phyloP scores from a whole-genome alignment of 441 rosid species.

The Cnidoscolus chayamansa region DNA sequence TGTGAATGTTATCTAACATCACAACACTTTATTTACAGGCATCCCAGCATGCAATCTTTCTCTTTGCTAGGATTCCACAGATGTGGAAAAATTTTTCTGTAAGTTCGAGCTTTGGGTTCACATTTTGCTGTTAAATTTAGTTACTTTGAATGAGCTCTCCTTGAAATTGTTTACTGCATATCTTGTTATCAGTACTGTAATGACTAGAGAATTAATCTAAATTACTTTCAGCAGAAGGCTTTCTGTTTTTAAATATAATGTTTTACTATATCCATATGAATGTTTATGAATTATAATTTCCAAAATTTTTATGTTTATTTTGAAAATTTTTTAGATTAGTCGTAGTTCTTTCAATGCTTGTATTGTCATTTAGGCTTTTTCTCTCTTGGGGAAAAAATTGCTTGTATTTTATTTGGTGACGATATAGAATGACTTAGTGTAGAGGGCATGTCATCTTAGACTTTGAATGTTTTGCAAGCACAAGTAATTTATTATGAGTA shows the following conservation, averaged over 20 bases:
- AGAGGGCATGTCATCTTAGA: no score
- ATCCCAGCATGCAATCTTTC: conserved; percentile 88
- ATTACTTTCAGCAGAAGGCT: not conserved
- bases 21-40: conserved; percentile 48
- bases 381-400: not conserved
- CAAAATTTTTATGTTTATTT: not conserved
- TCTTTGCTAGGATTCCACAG: conserved; percentile 85
- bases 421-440: no score
- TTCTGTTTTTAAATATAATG: not conserved
- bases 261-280: not conserved
- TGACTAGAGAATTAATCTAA: not conserved
- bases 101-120: conserved; percentile 32
- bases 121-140: conserved; percentile 7
- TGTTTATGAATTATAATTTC: not conserved
- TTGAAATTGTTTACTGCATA: not conserved
- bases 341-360: not conserved
- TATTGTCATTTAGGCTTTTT: not conserved
- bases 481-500: not conserved
- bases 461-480: not conserved
- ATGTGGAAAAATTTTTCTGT: conserved; percentile 85
- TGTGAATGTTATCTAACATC: conserved; percentile 13
- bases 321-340: no score
- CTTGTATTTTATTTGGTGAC: not conserved
- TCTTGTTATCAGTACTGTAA: not conserved
- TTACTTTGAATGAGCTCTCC: not conserved